A percentile compares a stretch with the other conserved stretches of the same genome.
Evolutionary conservation across 768 basidiomycete genomes (phyloP).

Genomic region (Sarcomyxa edulis): DNA sequence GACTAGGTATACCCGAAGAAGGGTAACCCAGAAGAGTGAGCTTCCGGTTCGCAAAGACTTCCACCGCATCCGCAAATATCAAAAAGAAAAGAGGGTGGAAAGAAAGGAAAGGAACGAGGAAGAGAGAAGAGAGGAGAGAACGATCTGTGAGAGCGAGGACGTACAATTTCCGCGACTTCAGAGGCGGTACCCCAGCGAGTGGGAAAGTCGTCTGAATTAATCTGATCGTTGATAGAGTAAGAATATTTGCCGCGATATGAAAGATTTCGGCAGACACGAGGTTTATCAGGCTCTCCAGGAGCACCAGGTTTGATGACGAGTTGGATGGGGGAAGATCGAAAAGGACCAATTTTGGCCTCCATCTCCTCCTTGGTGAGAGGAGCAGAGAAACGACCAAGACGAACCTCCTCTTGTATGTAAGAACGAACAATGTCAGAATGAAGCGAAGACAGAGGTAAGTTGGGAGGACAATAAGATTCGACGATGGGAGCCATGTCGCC

Average conservation of each 20-base stretch:
- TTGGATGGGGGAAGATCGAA: slow-evolving; percentile 15
- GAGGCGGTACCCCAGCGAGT: slow-evolving; percentile 16
- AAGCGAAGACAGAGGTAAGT: slow-evolving; percentile 8
- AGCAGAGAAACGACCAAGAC: slow-evolving; percentile 10
- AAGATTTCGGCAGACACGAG: slow-evolving; percentile 13
- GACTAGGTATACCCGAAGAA: too few species aligned
- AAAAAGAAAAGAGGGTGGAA: too few species aligned
- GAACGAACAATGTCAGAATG: slow-evolving; percentile 6
- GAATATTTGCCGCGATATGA: slow-evolving; percentile 12
- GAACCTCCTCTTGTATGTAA: slow-evolving; percentile 12
- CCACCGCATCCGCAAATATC: too few species aligned
- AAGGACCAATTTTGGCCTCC: slow-evolving; percentile 19
- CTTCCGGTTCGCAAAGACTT: too few species aligned
- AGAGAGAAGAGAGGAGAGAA: slow-evolving; percentile 2
- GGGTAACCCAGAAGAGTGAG: too few species aligned
- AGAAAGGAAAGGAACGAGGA: background rate
- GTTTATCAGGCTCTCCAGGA: slow-evolving; percentile 14
- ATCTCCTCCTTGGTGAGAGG: slow-evolving; percentile 13
- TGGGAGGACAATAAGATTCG: slow-evolving; percentile 7
- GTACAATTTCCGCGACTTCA: slow-evolving; percentile 11
- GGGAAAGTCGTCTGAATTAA: slow-evolving; percentile 17
- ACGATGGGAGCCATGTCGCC: slow-evolving; percentile 21
- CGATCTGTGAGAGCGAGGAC: slow-evolving; percentile 4
- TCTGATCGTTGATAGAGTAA: slow-evolving; percentile 15
- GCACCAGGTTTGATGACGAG: too few species aligned